A percentile compares a stretch with the other conserved stretches of the same genome.
phyloP scores from a whole-genome alignment of 1,284 basidiomycete genomes.

The Chalciporus sp. region DNA sequence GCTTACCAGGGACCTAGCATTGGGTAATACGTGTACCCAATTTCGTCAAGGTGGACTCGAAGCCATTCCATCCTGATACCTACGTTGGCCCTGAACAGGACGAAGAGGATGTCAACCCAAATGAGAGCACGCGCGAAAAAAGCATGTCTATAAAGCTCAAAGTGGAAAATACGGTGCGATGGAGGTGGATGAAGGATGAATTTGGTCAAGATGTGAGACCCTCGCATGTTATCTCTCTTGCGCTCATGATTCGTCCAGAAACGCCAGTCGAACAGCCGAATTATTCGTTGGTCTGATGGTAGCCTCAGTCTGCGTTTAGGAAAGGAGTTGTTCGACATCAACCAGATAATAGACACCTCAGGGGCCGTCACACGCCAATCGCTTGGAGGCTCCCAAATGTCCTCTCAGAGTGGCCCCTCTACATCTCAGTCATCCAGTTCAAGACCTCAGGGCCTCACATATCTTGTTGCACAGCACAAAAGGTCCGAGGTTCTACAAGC shows the following conservation, averaged over 20 bases:
- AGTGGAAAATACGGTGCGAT: slow-evolving; percentile 89
- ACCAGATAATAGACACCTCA: slow-evolving; percentile 72
- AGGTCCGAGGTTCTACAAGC: slow-evolving; percentile 84
- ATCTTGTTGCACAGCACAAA: slow-evolving; percentile 89
- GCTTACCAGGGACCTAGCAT: slow-evolving; percentile 46
- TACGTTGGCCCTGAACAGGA: slow-evolving; percentile 82
- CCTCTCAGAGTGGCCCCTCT: slow-evolving; percentile 36
- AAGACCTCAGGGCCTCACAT: slow-evolving; percentile 75
- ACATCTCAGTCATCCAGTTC: slow-evolving; percentile 25
- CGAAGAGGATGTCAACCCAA: slow-evolving; percentile 59
- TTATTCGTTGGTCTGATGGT: slow-evolving; percentile 93
- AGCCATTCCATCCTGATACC: slow-evolving; percentile 79
- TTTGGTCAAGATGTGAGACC: slow-evolving; percentile 67
- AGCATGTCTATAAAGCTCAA: slow-evolving; percentile 82
- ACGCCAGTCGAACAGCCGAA: slow-evolving; percentile 84
- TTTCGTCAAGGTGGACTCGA: slow-evolving; percentile 80
- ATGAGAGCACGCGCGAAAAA: slow-evolving; percentile 63
- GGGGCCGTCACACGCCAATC: slow-evolving; percentile 58
- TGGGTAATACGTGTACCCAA: slow-evolving; percentile 86
- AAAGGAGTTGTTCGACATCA: slow-evolving; percentile 89
- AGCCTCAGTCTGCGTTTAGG: slow-evolving; percentile 85
- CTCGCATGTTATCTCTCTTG: background rate
- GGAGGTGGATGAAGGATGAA: slow-evolving; percentile 83
- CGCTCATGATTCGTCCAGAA: slow-evolving; percentile 43
- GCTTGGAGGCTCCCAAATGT: slow-evolving; percentile 45